Evolutionary conservation across 2,329 filamentous ascomycete species (phyloP), one percentile per base, ranked within the genome.

Genomic region (Aspergillus transmontanensis): DNA sequence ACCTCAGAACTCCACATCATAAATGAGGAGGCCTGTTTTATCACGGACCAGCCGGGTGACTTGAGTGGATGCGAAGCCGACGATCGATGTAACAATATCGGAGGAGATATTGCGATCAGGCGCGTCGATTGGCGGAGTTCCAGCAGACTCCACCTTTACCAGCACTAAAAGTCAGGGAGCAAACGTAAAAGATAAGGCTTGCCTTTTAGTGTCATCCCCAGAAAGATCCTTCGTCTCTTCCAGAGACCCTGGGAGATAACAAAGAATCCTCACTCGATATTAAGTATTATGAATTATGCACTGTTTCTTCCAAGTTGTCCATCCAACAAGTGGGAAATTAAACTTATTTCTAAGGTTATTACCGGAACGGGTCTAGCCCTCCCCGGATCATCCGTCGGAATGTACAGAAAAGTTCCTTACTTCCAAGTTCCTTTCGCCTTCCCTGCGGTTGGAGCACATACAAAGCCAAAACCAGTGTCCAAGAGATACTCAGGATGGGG

Each of bases 71-170:
- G 56, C 28, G 12, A 56, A 32, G 21, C 39, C 43, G 64, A 34
- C 58, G 61, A 63, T 64, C 64, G 41, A 66, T 66, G 64, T 66
- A 66, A 66, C 64, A 41, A 59, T 50, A 46, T 36, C 54, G 23
- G 55, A 10, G 28, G 21, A 19, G 23, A 50, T 50, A 28, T 26
- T 19, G 46, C 9, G 46, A 50, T 50, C 4, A 28, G 16, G 16
- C 23, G 9, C 16, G 16, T 51, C 28, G 19, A 51, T 51, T 51
- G 48, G 48, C 9, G 28, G 48, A 21, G 28, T 19, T 11, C 28
- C 14, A n/a, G 7, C 10, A 19, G 48, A 21, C 48, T 51, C 48
- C 46, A 50, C 46, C 46, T 16, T 16, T 7, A n/a, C 23, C 46
- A 50, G 26, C 46, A 50, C 46, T 50, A 30, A 50, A 36, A 43